Evolutionary conservation across 106 monocot genomes (phyloP), one percentile per base, ranked within the genome.

Genomic region (Hemerocallis citrina): DNA sequence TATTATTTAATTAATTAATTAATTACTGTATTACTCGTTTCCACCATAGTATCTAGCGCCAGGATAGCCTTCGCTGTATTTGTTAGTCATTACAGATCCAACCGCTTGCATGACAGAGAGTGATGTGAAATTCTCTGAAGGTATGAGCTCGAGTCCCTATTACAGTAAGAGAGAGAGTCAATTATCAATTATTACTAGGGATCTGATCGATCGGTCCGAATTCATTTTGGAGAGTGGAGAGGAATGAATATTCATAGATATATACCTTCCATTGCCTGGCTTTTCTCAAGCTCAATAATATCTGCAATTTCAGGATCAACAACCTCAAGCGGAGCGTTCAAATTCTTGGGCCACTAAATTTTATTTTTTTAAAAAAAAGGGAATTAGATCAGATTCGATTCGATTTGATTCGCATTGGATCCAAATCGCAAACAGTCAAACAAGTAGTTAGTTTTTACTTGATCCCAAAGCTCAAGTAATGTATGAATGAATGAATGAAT

Each of bases 41-140:
- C 95, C 95, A 55, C 95, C 95, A 65, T 96, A 96, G 65, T 96
- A 96, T 96, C 95, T 90, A 36, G 95, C 95, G 34, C 95, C 95
- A n/a, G 95, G 95, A 60, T 96, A 96, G 22, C 95, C 95, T 59
- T 96, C 95, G 42, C 95, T 96, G 73, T 96, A 96, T 62, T 96
- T 96, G 67, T 96, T 96, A 8, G 95, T 96, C 95, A 96, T 96
- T 63, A 96, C 66, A 15, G 95, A 96, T 70, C 95, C 95, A 45
- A 96, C 95, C 0, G 90, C 95, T 81, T 96, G 90, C 95, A 96
- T 96, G 63, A 96, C 95, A 8, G 95, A 96, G 30, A 84, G 58
- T 0, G 95, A 90, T 1, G 95, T 96, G 67, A 96, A 96, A 64
- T 96, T 96, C 72, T 96, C 95, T 1, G 95, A 96, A 16, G 95